These are phyloP conservation scores for Abelmoschus esculentus DNA, from an alignment of 345 rosid species.

Conservation along the genomic window DNA sequence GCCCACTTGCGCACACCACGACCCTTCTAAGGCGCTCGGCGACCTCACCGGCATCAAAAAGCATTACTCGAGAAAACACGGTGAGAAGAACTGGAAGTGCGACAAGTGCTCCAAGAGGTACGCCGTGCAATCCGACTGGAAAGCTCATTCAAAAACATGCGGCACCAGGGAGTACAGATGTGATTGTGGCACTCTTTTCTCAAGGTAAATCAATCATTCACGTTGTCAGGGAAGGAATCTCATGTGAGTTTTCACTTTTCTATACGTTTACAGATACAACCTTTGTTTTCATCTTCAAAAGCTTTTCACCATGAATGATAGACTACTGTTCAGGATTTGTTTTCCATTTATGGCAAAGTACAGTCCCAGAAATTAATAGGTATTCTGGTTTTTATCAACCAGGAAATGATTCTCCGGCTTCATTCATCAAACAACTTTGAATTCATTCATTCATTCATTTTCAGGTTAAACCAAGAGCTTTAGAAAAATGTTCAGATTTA, in stretches of 20 bases:
- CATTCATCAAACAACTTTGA: conserved; percentile 14
- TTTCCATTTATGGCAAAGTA: conserved; percentile 32
- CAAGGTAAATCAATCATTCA: conserved; percentile 41
- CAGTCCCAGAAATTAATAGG: background rate
- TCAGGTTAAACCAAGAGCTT: background rate
- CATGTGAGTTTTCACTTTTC: conserved; percentile 34
- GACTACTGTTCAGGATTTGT: conserved; percentile 1
- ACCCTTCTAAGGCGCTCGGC: conserved; percentile 74
- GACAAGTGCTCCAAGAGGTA: conserved; percentile 74
- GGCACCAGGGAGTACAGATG: conserved; percentile 81
- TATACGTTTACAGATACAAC: conserved; percentile 23
- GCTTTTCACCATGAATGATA: conserved; percentile 19
- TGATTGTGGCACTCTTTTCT: conserved; percentile 85
- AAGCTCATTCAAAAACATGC: conserved; percentile 84
- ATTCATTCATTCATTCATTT: conserved; percentile 5
- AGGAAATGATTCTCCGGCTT: conserved; percentile 22
- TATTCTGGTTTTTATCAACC: conserved; percentile 26
- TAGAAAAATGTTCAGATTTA: too few relatives aligned
- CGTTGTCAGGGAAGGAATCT: conserved; percentile 13
- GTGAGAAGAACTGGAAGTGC: conserved; percentile 88
- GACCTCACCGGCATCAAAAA: conserved; percentile 82
- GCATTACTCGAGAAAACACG: conserved; percentile 73
- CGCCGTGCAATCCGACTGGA: conserved; percentile 86
- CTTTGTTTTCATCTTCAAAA: conserved; percentile 22
- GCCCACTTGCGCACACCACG: conserved; percentile 83